Percentiles rank a stretch among this genome's conserved stretches.
These are phyloP conservation scores for Rubroboletus satanas DNA, from an alignment of 768 basidiomycete genomes.

Conservation along the genomic window DNA sequence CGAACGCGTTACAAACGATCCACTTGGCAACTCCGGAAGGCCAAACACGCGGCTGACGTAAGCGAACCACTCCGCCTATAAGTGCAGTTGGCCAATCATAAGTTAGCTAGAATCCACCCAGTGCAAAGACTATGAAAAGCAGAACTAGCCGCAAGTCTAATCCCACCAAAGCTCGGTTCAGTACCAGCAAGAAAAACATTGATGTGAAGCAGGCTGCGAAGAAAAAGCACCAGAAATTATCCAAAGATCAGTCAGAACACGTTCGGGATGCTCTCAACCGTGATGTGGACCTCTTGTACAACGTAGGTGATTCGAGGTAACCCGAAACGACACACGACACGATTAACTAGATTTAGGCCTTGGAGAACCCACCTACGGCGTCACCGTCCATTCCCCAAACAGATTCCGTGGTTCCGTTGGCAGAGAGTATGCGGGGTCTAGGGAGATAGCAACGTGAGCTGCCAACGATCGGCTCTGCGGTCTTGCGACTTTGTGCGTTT, in stretches of 20 bases:
- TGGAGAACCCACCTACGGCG: conserved; percentile 2
- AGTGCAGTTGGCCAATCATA: not conserved
- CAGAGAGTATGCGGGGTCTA: conserved; percentile 18
- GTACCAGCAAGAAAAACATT: conserved; percentile 2
- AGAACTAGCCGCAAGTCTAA: not conserved
- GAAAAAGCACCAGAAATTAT: conserved; percentile 19
- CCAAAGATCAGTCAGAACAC: conserved; percentile 24
- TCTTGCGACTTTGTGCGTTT: not conserved
- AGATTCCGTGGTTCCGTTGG: conserved; percentile 13
- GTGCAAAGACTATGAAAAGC: conserved; percentile 2
- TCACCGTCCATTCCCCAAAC: not conserved
- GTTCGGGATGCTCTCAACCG: conserved; percentile 26
- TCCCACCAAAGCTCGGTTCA: conserved; percentile 8
- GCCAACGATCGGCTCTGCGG: not conserved
- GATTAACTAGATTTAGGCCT: conserved; percentile 1
- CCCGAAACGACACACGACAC: not conserved
- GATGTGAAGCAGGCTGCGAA: conserved; percentile 16
- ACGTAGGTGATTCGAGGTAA: conserved; percentile 11
- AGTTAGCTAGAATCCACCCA: not conserved
- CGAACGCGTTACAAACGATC: not conserved
- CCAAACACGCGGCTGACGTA: conserved; percentile 6
- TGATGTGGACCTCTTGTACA: conserved; percentile 24
- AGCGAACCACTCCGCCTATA: not conserved
- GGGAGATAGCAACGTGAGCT: conserved; percentile 11
- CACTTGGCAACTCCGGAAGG: not conserved